phyloP scores from a whole-genome alignment of 1,284 basidiomycete genomes.

The Earliella scabrosa region DNA sequence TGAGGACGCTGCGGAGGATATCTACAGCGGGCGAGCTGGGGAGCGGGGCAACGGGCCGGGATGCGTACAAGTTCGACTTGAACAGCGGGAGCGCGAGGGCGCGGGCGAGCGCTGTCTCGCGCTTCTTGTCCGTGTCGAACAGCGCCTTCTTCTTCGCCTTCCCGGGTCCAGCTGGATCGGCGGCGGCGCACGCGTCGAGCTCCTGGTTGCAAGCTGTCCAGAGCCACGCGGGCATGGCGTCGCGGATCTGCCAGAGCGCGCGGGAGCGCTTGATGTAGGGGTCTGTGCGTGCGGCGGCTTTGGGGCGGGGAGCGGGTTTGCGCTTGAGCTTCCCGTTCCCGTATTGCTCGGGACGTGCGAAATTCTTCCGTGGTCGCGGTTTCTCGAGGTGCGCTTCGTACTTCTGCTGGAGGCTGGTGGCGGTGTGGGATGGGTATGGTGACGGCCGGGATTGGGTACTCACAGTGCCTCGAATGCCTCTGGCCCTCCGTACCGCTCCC shows the following conservation, averaged over 20 bases:
- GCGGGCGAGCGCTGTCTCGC: not conserved
- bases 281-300: not conserved
- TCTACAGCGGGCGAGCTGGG: not conserved
- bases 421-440: not conserved
- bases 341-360: not conserved
- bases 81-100: not conserved
- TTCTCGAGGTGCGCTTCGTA: constrained; percentile 2
- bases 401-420: not conserved
- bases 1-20: not conserved
- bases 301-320: not conserved
- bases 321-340: not conserved
- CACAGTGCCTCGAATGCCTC: constrained; percentile 7
- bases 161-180: not conserved
- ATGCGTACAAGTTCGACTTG: not conserved
- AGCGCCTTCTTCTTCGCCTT: not conserved
- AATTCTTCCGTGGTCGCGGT: constrained; percentile 1
- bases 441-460: not conserved
- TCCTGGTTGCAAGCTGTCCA: constrained; percentile 4
- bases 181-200: not conserved
- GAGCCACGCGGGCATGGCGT: constrained; percentile 7
- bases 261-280: constrained; percentile 5
- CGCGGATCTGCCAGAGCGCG: constrained; percentile 2
- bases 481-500: constrained; percentile 10
- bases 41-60: not conserved
- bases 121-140: constrained; percentile 6